Evolutionary conservation across 2,329 filamentous ascomycete genomes (phyloP).

Genomic region (Fusarium xylarioides): DNA sequence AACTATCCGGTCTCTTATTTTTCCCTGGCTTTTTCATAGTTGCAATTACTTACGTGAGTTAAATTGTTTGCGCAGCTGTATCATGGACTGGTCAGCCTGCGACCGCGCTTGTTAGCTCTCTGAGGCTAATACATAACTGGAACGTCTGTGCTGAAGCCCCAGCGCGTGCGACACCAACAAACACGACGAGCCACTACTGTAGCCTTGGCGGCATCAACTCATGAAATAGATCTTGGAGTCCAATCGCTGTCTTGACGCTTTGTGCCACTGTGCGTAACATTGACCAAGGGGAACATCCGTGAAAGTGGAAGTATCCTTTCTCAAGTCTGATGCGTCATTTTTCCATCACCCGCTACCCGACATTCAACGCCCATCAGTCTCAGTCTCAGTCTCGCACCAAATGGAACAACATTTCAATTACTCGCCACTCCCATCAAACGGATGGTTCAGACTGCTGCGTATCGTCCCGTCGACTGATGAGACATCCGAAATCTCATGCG

Average conservation of each 20-base stretch:
- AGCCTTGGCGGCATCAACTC: background rate
- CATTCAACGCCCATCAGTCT: background rate
- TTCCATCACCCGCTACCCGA: background rate
- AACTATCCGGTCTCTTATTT: fast-evolving
- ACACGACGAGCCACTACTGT: too few species aligned
- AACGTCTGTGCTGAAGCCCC: background rate
- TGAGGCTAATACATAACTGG: too few species aligned
- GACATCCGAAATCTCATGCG: background rate
- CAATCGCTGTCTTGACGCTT: background rate
- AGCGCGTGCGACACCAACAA: background rate
- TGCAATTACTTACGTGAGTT: background rate
- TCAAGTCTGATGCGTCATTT: background rate
- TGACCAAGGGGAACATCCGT: fast-evolving
- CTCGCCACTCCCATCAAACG: background rate
- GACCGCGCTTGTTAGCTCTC: background rate
- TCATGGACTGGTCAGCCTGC: background rate
- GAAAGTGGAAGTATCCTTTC: background rate
- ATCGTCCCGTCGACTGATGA: background rate
- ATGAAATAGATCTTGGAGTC: fast-evolving
- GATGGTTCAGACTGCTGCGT: background rate
- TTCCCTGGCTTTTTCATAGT: fast-evolving
- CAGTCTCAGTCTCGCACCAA: background rate
- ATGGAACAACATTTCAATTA: background rate
- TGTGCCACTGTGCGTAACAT: too few species aligned
- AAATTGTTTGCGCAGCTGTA: background rate